A percentile compares a stretch with the other conserved stretches of the same genome.
Conservation (phyloP, 2,329 filamentous ascomycete genomes). For the Triangularia setosa region DNA sequence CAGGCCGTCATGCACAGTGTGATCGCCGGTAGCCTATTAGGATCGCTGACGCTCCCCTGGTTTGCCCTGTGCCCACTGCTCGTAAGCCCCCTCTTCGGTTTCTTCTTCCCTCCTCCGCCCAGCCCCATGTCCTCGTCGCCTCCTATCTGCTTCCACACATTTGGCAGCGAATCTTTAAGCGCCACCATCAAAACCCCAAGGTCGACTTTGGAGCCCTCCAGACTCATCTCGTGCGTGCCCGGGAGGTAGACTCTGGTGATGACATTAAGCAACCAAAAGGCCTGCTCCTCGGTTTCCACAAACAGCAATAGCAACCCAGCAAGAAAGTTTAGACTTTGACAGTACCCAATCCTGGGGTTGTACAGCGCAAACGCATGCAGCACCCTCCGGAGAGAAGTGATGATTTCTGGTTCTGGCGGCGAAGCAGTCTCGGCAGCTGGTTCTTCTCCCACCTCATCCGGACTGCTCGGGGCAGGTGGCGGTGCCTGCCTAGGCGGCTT, state of each 20-base stretch:
- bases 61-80: slow-evolving; percentile 36
- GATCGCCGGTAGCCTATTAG: slow-evolving; percentile 73
- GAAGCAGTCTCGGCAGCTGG: slow-evolving; percentile 30
- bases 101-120: slow-evolving; percentile 32
- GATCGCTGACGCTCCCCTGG: slow-evolving; percentile 37
- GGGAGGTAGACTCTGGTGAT: slow-evolving; percentile 86
- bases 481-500: slow-evolving; percentile 44
- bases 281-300: slow-evolving; percentile 80
- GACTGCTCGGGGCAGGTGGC: not conserved
- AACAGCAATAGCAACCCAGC: slow-evolving; percentile 87
- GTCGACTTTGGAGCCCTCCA: slow-evolving; percentile 91
- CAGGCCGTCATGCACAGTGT: slow-evolving; percentile 90
- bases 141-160: slow-evolving; percentile 83
- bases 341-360: slow-evolving; percentile 90
- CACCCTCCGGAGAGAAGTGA: slow-evolving; percentile 77
- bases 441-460: not conserved
- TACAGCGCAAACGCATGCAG: slow-evolving; percentile 87
- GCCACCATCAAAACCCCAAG: slow-evolving; percentile 88
- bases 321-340: slow-evolving; percentile 92
- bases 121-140: slow-evolving; percentile 61
- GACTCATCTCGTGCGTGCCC: slow-evolving; percentile 83
- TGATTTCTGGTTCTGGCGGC: slow-evolving; percentile 66
- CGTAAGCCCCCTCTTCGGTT: slow-evolving; percentile 28
- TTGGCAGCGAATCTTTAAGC: slow-evolving; percentile 76
- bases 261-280: slow-evolving; percentile 89